Conservation (phyloP, 331 rosid genomes). For the Rhamnella rubrinervis region DNA sequence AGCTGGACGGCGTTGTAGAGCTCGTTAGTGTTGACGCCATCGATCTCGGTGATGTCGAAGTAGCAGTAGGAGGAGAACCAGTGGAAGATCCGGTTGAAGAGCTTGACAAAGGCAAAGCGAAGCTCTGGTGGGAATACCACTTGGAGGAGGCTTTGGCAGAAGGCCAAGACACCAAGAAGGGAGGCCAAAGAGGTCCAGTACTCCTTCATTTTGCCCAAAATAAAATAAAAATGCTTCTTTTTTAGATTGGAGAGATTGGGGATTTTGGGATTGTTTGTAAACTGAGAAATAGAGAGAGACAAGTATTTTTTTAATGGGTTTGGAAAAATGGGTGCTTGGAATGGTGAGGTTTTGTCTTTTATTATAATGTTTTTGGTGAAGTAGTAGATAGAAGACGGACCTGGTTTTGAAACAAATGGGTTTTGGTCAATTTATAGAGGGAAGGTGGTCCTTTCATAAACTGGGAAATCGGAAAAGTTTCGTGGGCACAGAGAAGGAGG, state of each 20-base stretch:
- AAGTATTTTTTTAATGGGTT: neutral
- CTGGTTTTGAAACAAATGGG: conserved; percentile 7
- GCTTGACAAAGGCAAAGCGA: conserved; percentile 64
- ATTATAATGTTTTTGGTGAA: too few relatives aligned
- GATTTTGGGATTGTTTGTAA: neutral
- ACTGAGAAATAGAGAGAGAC: neutral
- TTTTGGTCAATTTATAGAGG: conserved; percentile 44
- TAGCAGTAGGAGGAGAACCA: conserved; percentile 77
- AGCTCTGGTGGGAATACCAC: conserved; percentile 88
- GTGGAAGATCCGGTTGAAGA: conserved; percentile 55
- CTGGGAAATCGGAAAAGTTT: neutral
- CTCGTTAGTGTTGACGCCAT: conserved; percentile 97
- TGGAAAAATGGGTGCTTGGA: neutral
- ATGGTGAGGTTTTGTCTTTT: neutral
- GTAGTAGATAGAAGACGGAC: neutral
- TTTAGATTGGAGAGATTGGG: neutral
- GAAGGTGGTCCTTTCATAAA: too few relatives aligned
- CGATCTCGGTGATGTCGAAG: conserved; percentile 94
- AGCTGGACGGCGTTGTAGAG: conserved; percentile 98
- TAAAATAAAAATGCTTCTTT: too few relatives aligned
- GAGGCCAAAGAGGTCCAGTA: conserved; percentile 90
- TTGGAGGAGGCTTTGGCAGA: conserved; percentile 79
- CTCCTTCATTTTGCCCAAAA: conserved; percentile 51
- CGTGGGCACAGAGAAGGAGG: conserved; percentile 4
- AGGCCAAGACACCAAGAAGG: conserved; percentile 76